phyloP scores from a whole-genome alignment of 2,329 filamentous ascomycete species.

The Botrytis byssoidea region DNA sequence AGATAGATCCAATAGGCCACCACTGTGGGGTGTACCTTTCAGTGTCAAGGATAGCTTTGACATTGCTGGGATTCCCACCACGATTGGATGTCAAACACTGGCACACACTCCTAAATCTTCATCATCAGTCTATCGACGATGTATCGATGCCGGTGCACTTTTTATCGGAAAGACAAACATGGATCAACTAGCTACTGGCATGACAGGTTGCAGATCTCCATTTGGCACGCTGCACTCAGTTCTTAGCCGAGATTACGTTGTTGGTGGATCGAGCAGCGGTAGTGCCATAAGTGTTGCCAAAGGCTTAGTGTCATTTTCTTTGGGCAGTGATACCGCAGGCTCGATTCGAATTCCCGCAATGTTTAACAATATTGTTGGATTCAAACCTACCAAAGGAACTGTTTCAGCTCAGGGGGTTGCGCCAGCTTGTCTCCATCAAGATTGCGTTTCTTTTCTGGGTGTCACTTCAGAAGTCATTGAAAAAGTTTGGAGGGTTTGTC shows the following conservation, averaged over 20 bases:
- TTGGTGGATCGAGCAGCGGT: slow-evolving; percentile 55
- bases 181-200: slow-evolving; percentile 56
- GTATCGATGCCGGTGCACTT: slow-evolving; percentile 52
- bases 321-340: slow-evolving; percentile 55
- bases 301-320: slow-evolving; percentile 51
- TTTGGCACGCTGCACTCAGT: slow-evolving; percentile 51
- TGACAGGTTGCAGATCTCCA: slow-evolving; percentile 54
- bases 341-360: slow-evolving; percentile 50
- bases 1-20: slow-evolving; percentile 44
- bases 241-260: slow-evolving; percentile 48
- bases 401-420: slow-evolving; percentile 48
- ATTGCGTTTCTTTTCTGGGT: slow-evolving; percentile 52
- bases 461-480: slow-evolving; percentile 47
- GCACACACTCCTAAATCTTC: slow-evolving; percentile 47
- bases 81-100: slow-evolving; percentile 47
- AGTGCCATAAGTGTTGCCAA: slow-evolving; percentile 52
- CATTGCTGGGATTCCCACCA: slow-evolving; percentile 47
- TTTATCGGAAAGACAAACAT: slow-evolving; percentile 57
- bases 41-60: slow-evolving; percentile 52
- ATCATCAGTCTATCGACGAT: slow-evolving; percentile 47
- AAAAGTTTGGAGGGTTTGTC: slow-evolving; percentile 48
- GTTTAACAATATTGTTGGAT: slow-evolving; percentile 51
- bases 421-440: slow-evolving; percentile 53
- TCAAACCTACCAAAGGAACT: slow-evolving; percentile 50
- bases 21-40: slow-evolving; percentile 51